Conservation (phyloP, 2,329 filamentous ascomycete species). For the Fusarium cicatricum region DNA sequence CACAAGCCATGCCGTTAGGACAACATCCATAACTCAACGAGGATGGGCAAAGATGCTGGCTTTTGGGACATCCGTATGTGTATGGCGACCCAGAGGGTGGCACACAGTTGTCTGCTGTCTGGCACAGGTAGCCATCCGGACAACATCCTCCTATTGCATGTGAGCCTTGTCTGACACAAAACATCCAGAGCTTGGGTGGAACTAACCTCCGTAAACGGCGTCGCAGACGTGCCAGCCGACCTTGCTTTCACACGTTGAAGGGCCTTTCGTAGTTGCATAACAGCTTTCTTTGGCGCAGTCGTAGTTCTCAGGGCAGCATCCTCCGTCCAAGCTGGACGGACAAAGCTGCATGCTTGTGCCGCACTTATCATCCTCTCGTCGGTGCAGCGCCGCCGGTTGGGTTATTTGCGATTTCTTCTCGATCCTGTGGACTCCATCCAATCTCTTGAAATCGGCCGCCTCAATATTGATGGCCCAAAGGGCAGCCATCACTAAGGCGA, state of each 20-base stretch:
- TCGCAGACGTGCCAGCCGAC: conserved; percentile 54
- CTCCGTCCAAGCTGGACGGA: conserved; percentile 51
- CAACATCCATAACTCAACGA: conserved; percentile 64
- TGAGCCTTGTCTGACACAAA: conserved; percentile 14
- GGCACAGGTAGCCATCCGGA: conserved; percentile 56
- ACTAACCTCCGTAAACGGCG: conserved; percentile 47
- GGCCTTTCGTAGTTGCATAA: conserved; percentile 55
- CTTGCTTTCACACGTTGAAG: conserved; percentile 49
- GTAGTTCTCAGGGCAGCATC: conserved; percentile 59
- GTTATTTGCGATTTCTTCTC: conserved; percentile 43
- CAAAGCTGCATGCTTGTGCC: conserved; percentile 46
- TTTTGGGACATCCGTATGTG: conserved; percentile 53
- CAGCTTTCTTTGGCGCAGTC: conserved; percentile 58
- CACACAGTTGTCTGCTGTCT: conserved; percentile 50
- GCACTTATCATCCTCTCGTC: conserved; percentile 37
- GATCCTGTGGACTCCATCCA: conserved; percentile 45
- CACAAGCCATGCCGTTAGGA: conserved; percentile 59
- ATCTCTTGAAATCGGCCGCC: conserved; percentile 42
- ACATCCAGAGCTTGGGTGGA: neutral
- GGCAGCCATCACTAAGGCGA: conserved; percentile 28
- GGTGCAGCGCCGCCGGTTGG: conserved; percentile 23
- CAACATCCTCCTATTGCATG: conserved; percentile 54
- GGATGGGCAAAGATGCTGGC: conserved; percentile 58
- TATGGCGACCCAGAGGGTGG: conserved; percentile 53
- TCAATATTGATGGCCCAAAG: conserved; percentile 30